Percentiles rank a stretch among this genome's conserved stretches.
These are phyloP conservation scores for Emmonsia crescens DNA, from an alignment of 2,329 filamentous ascomycete species.

Conservation along the genomic window DNA sequence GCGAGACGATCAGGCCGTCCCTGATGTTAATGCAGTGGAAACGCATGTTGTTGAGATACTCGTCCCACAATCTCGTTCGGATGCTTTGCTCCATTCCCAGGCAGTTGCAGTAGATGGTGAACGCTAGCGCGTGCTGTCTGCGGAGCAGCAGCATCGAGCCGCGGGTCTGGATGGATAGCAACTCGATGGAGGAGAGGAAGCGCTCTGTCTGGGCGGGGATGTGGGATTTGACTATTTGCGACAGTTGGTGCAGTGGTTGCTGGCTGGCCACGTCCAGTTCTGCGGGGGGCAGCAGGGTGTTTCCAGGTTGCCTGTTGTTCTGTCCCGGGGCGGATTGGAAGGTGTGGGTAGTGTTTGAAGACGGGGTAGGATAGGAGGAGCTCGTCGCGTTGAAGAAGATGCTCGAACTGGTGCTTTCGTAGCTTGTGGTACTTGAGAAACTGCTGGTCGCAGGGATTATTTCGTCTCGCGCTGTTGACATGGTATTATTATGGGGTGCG, in stretches of 20 bases:
- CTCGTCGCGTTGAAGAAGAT: not conserved
- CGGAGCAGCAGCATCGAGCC: not conserved
- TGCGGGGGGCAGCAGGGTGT: not conserved
- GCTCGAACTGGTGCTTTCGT: not conserved
- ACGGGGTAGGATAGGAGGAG: not conserved
- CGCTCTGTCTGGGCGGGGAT: not conserved
- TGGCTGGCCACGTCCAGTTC: not conserved
- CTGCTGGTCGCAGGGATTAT: not conserved
- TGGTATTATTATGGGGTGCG: too few relatives aligned
- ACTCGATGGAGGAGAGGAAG: not conserved
- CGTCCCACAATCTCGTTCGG: not conserved
- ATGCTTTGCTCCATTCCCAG: not conserved
- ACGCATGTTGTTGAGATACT: conserved; percentile 1
- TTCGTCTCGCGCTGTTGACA: not conserved
- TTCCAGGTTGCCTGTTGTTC: not conserved
- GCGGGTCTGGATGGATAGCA: not conserved
- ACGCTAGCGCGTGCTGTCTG: not conserved
- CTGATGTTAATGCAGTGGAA: not conserved
- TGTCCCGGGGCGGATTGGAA: not conserved
- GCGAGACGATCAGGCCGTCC: not conserved
- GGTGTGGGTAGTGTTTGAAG: not conserved
- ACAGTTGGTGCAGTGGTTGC: not conserved
- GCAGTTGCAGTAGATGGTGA: not conserved
- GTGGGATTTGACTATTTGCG: not conserved
- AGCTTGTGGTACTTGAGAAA: not conserved